A percentile compares a stretch with the other conserved stretches of the same genome.
phyloP scores from a whole-genome alignment of 2,329 filamentous ascomycete species.

The Colletotrichum echinochloae region DNA sequence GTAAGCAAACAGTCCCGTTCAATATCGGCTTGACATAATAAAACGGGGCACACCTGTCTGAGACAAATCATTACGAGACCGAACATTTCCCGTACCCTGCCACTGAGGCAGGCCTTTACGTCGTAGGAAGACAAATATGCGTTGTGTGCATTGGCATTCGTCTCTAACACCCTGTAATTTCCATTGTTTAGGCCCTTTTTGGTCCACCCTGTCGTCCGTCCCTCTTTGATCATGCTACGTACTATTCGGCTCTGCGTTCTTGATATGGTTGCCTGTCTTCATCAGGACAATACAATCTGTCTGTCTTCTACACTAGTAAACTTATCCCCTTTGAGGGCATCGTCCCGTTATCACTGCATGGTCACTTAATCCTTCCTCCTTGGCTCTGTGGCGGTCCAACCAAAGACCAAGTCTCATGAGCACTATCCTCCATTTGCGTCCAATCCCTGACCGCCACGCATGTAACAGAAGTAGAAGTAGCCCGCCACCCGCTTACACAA shows the following conservation, averaged over 20 bases:
- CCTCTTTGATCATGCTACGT: neutral
- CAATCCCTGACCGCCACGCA: constrained; percentile 18
- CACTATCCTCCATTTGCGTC: constrained; percentile 5
- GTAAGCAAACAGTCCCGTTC: constrained; percentile 16
- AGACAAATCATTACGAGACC: constrained; percentile 13
- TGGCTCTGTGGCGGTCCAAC: neutral
- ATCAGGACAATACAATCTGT: neutral
- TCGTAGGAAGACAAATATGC: constrained; percentile 1
- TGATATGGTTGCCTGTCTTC: neutral
- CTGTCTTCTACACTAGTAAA: neutral
- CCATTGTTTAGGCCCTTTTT: neutral
- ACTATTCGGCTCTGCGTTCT: neutral
- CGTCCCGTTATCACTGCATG: neutral
- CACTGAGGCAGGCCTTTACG: constrained; percentile 6
- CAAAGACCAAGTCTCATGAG: neutral
- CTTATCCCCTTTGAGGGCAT: neutral
- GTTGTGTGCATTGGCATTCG: neutral
- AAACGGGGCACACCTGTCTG: constrained; percentile 6
- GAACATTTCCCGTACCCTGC: constrained; percentile 24
- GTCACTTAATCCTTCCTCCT: neutral
- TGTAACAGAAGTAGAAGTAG: neutral
- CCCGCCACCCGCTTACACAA: neutral
- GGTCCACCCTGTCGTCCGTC: neutral
- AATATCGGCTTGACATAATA: constrained; percentile 32
- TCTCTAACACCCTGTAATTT: neutral